Conservation (phyloP, 139 green algal genomes). For the Diplosphaera chodatii region DNA sequence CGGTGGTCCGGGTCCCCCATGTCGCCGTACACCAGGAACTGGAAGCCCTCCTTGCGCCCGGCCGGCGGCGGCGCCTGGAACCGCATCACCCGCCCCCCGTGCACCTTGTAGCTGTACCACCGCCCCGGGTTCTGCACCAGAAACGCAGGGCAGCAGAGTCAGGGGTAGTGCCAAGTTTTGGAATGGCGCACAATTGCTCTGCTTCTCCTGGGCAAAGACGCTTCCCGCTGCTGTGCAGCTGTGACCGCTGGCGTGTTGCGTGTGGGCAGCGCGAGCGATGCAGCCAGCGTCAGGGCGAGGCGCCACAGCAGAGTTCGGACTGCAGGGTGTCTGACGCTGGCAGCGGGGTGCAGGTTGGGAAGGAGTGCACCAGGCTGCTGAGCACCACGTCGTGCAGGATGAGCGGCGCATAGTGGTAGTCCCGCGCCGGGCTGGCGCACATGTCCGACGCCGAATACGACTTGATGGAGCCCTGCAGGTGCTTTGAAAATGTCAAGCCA, state of each 20-base stretch:
- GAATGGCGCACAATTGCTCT: too few relatives aligned
- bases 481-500: too few relatives aligned
- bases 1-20: conserved; percentile 49
- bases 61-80: conserved; percentile 27
- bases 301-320: too few relatives aligned
- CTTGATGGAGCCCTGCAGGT: background rate
- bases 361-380: conserved; percentile 28
- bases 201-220: too few relatives aligned
- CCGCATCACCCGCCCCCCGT: background rate
- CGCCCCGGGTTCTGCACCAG: conserved; percentile 22
- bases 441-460: conserved; percentile 39
- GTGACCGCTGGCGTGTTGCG: too few relatives aligned
- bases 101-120: conserved; percentile 26
- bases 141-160: too few relatives aligned
- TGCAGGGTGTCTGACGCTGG: too few relatives aligned
- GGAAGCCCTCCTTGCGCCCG: conserved; percentile 27
- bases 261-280: too few relatives aligned
- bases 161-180: too few relatives aligned
- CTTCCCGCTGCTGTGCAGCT: too few relatives aligned
- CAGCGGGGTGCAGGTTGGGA: too few relatives aligned
- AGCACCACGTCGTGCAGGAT: conserved; percentile 40
- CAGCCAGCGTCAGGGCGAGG: too few relatives aligned
- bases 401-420: conserved; percentile 15
- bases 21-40: conserved; percentile 68
- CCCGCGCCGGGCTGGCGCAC: conserved; percentile 36